Conservation (phyloP, 2,329 filamentous ascomycete genomes). For the Samsoniella hepiali region DNA sequence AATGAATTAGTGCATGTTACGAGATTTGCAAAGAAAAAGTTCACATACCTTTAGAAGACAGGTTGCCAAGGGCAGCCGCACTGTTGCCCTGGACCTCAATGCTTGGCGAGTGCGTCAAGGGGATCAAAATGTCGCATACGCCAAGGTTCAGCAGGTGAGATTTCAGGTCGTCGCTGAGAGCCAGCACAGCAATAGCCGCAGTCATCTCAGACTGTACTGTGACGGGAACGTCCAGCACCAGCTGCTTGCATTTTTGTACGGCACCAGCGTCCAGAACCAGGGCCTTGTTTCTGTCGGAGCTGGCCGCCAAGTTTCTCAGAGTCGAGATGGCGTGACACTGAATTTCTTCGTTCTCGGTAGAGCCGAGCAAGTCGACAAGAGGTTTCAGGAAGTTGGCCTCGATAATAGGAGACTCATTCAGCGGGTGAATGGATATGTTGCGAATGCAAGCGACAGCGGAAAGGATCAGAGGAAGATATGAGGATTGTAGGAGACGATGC, state of each 20-base stretch:
- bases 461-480: slow-evolving; percentile 90
- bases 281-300: slow-evolving; percentile 96
- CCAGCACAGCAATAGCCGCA: slow-evolving; percentile 94
- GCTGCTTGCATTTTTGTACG: slow-evolving; percentile 96
- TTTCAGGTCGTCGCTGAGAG: slow-evolving; percentile 93
- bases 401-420: slow-evolving; percentile 98
- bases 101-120: slow-evolving; percentile 88
- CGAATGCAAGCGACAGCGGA: slow-evolving; percentile 97
- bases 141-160: slow-evolving; percentile 84
- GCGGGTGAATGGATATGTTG: slow-evolving; percentile 96
- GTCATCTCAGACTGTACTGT: slow-evolving; percentile 99
- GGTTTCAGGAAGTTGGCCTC: slow-evolving; percentile 95
- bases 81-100: slow-evolving; percentile 99
- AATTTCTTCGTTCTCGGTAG: slow-evolving; percentile 97
- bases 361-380: slow-evolving; percentile 87
- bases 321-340: slow-evolving; percentile 99
- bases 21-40: neutral
- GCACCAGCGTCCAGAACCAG: slow-evolving; percentile 95
- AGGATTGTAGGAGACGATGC: slow-evolving; percentile 86
- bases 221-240: slow-evolving; percentile 88
- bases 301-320: slow-evolving; percentile 89
- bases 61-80: slow-evolving; percentile 88
- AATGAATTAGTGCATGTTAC: slow-evolving; percentile 17
- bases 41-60: slow-evolving; percentile 86
- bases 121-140: slow-evolving; percentile 94